Evolutionary conservation across 352 stramenopile genomes (phyloP).

Genomic region (Globisporangium perplexum): DNA sequence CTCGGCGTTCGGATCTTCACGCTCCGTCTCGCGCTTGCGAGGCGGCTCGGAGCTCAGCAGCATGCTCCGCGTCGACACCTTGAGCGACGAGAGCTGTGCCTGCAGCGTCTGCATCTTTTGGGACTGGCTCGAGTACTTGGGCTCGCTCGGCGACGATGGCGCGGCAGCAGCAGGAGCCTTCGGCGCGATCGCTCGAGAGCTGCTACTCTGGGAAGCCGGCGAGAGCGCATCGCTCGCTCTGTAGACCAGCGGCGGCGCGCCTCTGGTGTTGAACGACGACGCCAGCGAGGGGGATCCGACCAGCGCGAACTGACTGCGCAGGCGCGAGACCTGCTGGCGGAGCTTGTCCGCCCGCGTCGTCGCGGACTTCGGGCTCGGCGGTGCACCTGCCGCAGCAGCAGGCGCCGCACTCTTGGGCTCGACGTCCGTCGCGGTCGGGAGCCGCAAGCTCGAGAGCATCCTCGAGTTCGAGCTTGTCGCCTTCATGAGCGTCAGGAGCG

Average conservation of each 20-base stretch:
- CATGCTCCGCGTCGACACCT: constrained; percentile 5
- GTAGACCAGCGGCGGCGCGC: not conserved
- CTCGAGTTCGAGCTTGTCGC: constrained; percentile 10
- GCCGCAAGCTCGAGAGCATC: not conserved
- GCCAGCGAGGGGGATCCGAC: not conserved
- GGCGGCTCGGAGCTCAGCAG: not conserved
- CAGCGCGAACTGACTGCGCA: constrained; percentile 41
- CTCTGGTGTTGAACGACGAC: constrained; percentile 12
- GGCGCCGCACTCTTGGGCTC: not conserved
- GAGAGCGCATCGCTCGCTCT: not conserved
- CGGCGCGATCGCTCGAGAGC: not conserved
- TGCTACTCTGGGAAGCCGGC: not conserved
- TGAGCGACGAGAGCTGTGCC: constrained; percentile 13
- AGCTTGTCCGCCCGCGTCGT: constrained; percentile 58
- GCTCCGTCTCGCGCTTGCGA: not conserved
- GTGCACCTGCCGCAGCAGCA: not conserved
- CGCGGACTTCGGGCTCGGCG: constrained; percentile 1
- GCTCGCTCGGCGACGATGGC: not conserved
- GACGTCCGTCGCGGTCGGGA: not conserved
- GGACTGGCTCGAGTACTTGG: constrained; percentile 31
- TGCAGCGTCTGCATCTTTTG: constrained; percentile 30
- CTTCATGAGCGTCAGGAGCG: constrained; percentile 23
- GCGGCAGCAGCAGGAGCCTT: not conserved
- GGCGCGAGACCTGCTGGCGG: constrained; percentile 35
- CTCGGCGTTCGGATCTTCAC: not conserved